phyloP scores from a whole-genome alignment of 257 asterid genomes.

The Primulina tabacum region DNA sequence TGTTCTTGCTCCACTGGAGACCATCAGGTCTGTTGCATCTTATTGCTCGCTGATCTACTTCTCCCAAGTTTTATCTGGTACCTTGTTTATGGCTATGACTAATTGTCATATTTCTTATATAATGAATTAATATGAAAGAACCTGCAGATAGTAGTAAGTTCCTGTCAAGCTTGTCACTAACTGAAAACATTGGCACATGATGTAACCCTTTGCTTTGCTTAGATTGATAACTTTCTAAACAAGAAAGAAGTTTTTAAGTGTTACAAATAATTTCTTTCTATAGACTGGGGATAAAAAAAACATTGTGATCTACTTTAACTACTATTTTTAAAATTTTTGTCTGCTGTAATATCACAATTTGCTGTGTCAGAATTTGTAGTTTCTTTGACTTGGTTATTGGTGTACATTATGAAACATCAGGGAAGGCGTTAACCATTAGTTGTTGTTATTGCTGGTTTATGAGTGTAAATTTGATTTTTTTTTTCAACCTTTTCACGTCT shows the following conservation, averaged over 20 bases:
- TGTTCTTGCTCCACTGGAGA: slow-evolving; percentile 92
- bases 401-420: not conserved
- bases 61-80: not conserved
- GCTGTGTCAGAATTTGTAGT: not conserved
- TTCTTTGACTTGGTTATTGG: not conserved
- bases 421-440: not conserved
- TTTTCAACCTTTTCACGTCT: slow-evolving; percentile 1
- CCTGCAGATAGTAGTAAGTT: not conserved
- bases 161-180: not conserved
- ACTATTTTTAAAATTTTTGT: no score
- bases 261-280: not conserved
- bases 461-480: not conserved
- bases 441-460: no score
- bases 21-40: slow-evolving; percentile 60
- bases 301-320: not conserved
- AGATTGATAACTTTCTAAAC: not conserved
- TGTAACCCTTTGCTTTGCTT: not conserved
- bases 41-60: slow-evolving; percentile 8
- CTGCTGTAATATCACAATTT: not conserved
- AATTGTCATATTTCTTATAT: not conserved
- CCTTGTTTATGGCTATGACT: not conserved
- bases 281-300: not conserved
- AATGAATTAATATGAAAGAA: not conserved
- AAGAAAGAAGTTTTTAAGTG: not conserved
- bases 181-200: not conserved